phyloP scores from a whole-genome alignment of 108 stramenopile species.

The Skeletonema menzelii region DNA sequence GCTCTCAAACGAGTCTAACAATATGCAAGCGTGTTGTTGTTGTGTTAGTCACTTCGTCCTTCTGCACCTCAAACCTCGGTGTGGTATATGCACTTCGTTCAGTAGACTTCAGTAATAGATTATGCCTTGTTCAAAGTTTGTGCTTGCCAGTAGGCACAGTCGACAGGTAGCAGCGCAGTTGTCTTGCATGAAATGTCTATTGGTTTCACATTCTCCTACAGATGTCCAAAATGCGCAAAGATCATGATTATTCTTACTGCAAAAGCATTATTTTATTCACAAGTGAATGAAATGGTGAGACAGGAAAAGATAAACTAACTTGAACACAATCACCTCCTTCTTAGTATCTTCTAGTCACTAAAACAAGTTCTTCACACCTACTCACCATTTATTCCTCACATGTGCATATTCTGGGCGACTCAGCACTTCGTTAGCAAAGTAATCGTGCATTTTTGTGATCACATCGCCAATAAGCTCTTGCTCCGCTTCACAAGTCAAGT shows the following conservation, averaged over 20 bases:
- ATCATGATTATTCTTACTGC: slow-evolving; percentile 60
- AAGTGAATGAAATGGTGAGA: background rate
- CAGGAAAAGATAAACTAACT: background rate
- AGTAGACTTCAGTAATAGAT: background rate
- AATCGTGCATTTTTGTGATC: slow-evolving; percentile 57
- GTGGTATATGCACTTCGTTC: no score
- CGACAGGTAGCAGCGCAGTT: slow-evolving; percentile 82
- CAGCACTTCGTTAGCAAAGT: slow-evolving; percentile 68
- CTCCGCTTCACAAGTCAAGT: slow-evolving; percentile 42
- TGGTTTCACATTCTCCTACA: slow-evolving; percentile 43
- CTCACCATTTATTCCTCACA: slow-evolving; percentile 62
- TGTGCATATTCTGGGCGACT: slow-evolving; percentile 65
- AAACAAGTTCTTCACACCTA: background rate
- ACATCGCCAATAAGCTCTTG: slow-evolving; percentile 51
- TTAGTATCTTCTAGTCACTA: background rate
- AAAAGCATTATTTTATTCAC: no score
- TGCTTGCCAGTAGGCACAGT: slow-evolving; percentile 64
- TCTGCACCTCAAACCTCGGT: background rate
- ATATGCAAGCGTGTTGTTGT: background rate
- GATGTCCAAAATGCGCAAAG: slow-evolving; percentile 78
- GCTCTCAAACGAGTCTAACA: no score
- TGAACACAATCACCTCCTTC: background rate
- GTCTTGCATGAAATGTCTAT: slow-evolving; percentile 71
- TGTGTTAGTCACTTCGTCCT: background rate
- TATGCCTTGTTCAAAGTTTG: slow-evolving; percentile 25